A percentile compares a stretch with the other conserved stretches of the same genome.
Evolutionary conservation across 306 rosid species (phyloP).

Genomic region (barrel medic (Medicago truncatula)): DNA sequence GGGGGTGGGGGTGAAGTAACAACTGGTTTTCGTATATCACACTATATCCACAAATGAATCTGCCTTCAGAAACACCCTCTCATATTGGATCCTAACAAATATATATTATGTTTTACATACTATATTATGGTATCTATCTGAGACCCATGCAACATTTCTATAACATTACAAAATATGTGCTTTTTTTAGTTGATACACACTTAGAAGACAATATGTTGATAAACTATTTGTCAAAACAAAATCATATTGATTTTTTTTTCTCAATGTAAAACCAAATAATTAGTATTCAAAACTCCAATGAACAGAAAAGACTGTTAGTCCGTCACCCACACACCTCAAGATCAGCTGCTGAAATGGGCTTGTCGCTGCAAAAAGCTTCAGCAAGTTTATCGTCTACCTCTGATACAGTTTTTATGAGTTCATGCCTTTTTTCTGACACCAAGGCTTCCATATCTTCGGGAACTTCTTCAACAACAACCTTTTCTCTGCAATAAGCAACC

Average conservation of each 20-base stretch:
- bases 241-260: background rate
- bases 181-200: too few relatives aligned
- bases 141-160: too few relatives aligned
- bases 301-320: background rate
- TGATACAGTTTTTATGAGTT: constrained; percentile 78
- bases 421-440: constrained; percentile 81
- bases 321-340: constrained; percentile 62
- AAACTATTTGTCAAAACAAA: background rate
- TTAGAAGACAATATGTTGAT: background rate
- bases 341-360: constrained; percentile 73
- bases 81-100: too few relatives aligned
- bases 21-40: too few relatives aligned
- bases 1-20: too few relatives aligned
- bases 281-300: background rate
- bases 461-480: constrained; percentile 65
- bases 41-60: too few relatives aligned
- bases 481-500: constrained; percentile 63
- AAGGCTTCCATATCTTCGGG: constrained; percentile 77
- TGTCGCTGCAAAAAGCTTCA: constrained; percentile 73
- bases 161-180: too few relatives aligned
- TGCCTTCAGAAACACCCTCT: too few relatives aligned
- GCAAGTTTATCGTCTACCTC: constrained; percentile 92
- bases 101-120: too few relatives aligned
- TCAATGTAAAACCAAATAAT: background rate
- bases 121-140: too few relatives aligned